These are phyloP conservation scores for Trifolium subterraneum DNA, from an alignment of 306 rosid species.

Conservation along the genomic window DNA sequence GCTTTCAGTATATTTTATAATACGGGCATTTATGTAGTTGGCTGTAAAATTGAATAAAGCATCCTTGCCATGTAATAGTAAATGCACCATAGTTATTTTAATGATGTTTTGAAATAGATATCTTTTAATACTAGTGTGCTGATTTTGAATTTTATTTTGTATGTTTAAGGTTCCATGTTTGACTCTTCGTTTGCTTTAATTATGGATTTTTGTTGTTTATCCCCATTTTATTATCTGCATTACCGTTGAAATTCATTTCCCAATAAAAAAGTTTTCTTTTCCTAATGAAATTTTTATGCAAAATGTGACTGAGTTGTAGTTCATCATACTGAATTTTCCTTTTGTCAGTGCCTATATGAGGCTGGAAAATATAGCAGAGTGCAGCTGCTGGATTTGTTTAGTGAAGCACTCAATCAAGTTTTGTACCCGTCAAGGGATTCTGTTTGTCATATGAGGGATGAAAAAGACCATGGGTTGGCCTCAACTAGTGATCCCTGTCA, in stretches of 20 bases:
- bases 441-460: slow-evolving; percentile 44
- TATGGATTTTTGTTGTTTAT: slow-evolving; percentile 28
- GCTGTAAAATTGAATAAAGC: not conserved
- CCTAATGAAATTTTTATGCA: slow-evolving; percentile 22
- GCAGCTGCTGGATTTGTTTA: slow-evolving; percentile 74
- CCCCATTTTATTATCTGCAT: slow-evolving; percentile 10
- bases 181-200: slow-evolving; percentile 12
- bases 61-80: too few relatives aligned
- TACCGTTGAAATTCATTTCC: slow-evolving; percentile 18
- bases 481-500: slow-evolving; percentile 51
- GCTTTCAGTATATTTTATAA: not conserved
- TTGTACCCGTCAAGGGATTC: slow-evolving; percentile 50
- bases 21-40: not conserved
- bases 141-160: slow-evolving; percentile 1
- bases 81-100: not conserved
- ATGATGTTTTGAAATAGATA: not conserved
- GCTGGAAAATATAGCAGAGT: slow-evolving; percentile 72
- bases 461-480: slow-evolving; percentile 50
- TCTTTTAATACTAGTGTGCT: slow-evolving; percentile 5
- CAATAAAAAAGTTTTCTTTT: slow-evolving; percentile 5
- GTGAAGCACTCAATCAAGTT: slow-evolving; percentile 81
- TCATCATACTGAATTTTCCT: slow-evolving; percentile 36
- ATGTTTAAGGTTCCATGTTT: slow-evolving; percentile 21
- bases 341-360: slow-evolving; percentile 81
- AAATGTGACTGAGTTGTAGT: slow-evolving; percentile 36